These are phyloP conservation scores for Trapa bicornis DNA, from an alignment of 345 rosid species.

Conservation along the genomic window DNA sequence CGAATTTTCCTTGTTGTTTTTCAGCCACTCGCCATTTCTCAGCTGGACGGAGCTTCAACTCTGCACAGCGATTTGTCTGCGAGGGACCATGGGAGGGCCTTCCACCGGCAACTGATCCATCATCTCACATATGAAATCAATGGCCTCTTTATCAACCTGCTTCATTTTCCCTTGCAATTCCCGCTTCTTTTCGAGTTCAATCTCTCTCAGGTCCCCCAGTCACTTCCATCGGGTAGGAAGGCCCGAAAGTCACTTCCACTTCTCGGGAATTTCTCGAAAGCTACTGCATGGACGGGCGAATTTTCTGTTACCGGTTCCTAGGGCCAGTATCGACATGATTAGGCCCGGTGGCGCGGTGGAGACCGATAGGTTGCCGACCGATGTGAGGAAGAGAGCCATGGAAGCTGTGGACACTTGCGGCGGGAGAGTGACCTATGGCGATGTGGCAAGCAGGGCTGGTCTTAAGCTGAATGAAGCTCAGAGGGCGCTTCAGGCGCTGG, in stretches of 20 bases:
- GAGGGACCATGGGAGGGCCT: not conserved
- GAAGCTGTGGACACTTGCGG: conserved; percentile 74
- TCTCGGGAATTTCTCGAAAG: conserved; percentile 14
- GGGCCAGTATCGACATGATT: conserved; percentile 40
- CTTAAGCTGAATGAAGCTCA: conserved; percentile 72
- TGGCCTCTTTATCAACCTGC: conserved; percentile 57
- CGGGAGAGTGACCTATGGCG: conserved; percentile 76
- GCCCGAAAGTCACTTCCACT: conserved; percentile 8
- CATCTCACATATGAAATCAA: conserved; percentile 7
- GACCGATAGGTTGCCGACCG: conserved; percentile 65
- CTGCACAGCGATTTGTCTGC: not conserved
- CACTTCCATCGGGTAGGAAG: too few species aligned
- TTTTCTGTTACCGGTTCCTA: conserved; percentile 13
- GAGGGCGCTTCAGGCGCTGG: conserved; percentile 83
- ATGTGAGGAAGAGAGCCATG: conserved; percentile 78
- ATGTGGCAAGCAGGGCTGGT: conserved; percentile 74
- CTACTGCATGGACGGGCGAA: conserved; percentile 8
- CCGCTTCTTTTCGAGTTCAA: conserved; percentile 6
- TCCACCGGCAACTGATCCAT: not conserved
- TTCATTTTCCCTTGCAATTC: conserved; percentile 27
- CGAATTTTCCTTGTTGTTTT: not conserved
- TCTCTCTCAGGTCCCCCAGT: conserved; percentile 25
- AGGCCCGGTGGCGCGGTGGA: conserved; percentile 67
- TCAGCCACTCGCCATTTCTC: conserved; percentile 1
- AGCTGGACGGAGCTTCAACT: not conserved